Base-by-base conservation (phyloP, 306 rosid genomes). In the Vachellia collinsii region DNA sequence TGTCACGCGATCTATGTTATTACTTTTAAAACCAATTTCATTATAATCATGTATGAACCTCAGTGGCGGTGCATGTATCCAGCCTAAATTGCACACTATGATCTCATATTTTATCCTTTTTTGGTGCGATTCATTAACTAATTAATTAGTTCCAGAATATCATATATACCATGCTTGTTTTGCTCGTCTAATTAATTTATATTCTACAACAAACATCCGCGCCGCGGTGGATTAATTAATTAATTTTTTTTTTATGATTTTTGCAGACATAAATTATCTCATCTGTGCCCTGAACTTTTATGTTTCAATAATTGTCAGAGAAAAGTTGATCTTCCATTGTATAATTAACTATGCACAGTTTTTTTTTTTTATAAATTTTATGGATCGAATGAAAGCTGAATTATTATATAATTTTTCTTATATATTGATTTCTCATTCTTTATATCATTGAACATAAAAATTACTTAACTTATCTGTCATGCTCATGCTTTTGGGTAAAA, bases 1-100 rank as follows among this genome's bases (percentile, higher is more conserved):
- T 29, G 46, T 25, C 37, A 76, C 54, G 36, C 48, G 9, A 61
- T 61, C 74, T 43, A 8, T 74, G 34, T 61, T 61, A 39, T 76
- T 62, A 11, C 36, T 61, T 25, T 62, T 7, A 44, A 70, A 44
- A 58, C 23, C 41, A 22, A 29, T 75, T 23, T 13, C 56, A 16
- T 22, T 13, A 22, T 23, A 6, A 20, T 25, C 6, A 41, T 8
- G 41, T 37, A 44, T 4, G 23, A 46, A 47, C 44, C 74, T 76
- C 20, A 3, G 37, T 29, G 80, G 38, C 43, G 79, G 22, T 42
- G 38, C 79, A 25, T 62, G 59, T 29, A 62, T 61, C 59, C 38
- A 25, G 34, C 56, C 61, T 17, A 58, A 70, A 43, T 44, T 44
- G 1, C 22, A 11, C 68, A 11, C 44, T 6, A 39, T 8, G 13